These are phyloP conservation scores for Gamarada debralockiae DNA, from an alignment of 495 filamentous ascomycete species.

Conservation along the genomic window DNA sequence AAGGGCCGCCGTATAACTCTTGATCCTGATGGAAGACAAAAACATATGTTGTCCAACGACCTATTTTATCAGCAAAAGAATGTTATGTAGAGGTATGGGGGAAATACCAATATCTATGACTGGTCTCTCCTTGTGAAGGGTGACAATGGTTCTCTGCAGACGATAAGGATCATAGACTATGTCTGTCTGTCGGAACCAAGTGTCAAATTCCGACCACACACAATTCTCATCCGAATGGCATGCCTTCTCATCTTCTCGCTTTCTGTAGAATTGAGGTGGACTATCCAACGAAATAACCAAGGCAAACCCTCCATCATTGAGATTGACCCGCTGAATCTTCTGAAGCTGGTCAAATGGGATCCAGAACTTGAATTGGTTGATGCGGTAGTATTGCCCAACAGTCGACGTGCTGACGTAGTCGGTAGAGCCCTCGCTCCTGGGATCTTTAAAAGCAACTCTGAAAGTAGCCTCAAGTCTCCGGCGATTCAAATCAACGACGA, in stretches of 20 bases:
- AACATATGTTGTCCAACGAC: slow-evolving; percentile 65
- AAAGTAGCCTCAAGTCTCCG: slow-evolving; percentile 43
- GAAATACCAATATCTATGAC: slow-evolving; percentile 68
- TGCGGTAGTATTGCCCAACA: slow-evolving; percentile 21
- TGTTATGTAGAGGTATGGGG: slow-evolving; percentile 10
- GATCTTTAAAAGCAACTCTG: slow-evolving; percentile 32
- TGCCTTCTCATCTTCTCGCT: slow-evolving; percentile 35
- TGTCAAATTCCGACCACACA: slow-evolving; percentile 61
- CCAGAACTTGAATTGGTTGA: slow-evolving; percentile 40
- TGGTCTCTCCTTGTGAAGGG: slow-evolving; percentile 49
- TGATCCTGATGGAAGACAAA: slow-evolving; percentile 41
- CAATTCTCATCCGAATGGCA: slow-evolving; percentile 40
- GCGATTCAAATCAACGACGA: slow-evolving; percentile 41
- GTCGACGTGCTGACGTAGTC: background rate
- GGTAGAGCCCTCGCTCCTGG: slow-evolving; percentile 22
- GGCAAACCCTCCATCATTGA: slow-evolving; percentile 27
- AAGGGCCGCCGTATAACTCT: slow-evolving; percentile 4
- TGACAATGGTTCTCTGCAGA: slow-evolving; percentile 40
- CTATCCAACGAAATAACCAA: slow-evolving; percentile 58
- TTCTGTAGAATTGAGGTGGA: slow-evolving; percentile 61
- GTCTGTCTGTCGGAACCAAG: slow-evolving; percentile 74
- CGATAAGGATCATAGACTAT: slow-evolving; percentile 48
- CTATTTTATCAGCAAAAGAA: slow-evolving; percentile 28
- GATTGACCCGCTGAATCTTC: slow-evolving; percentile 44
- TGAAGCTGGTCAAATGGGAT: slow-evolving; percentile 64